Evolutionary conservation across 2,329 filamentous ascomycete genomes (phyloP).

Genomic region (Celoporthe dispersa): DNA sequence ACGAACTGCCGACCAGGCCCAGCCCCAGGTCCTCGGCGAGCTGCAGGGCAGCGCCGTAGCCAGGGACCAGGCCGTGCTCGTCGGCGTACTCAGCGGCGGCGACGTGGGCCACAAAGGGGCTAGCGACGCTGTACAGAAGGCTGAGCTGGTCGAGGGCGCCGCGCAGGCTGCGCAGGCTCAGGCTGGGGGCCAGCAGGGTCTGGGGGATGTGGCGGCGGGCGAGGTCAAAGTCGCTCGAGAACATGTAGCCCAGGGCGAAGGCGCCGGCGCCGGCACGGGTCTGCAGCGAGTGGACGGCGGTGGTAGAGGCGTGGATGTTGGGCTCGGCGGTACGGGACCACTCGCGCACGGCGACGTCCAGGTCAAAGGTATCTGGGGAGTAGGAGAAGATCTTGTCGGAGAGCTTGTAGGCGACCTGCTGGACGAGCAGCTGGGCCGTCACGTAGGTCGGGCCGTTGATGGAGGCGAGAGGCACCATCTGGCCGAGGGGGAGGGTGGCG

Average conservation of each 20-base stretch:
- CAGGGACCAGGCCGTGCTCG: conserved; percentile 74
- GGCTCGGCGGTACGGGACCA: conserved; percentile 73
- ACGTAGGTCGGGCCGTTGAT: conserved; percentile 90
- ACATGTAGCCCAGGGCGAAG: conserved; percentile 94
- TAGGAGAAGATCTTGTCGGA: conserved; percentile 98
- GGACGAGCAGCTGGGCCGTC: conserved; percentile 89
- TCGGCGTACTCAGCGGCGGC: conserved; percentile 85
- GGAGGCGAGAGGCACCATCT: conserved; percentile 56
- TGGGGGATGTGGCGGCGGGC: conserved; percentile 91
- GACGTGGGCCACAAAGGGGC: conserved; percentile 90
- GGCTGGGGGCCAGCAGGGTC: conserved; percentile 83
- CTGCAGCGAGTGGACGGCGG: conserved; percentile 79
- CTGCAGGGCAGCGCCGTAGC: conserved; percentile 81
- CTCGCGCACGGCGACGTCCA: conserved; percentile 79
- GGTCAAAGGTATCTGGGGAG: conserved; percentile 89
- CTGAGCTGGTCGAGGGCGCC: conserved; percentile 89
- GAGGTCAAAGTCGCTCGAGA: conserved; percentile 94
- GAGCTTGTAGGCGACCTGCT: conserved; percentile 93
- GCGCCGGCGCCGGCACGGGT: conserved; percentile 87
- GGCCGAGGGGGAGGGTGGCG: conserved; percentile 61
- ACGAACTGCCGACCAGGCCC: conserved; percentile 82
- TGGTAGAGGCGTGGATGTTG: conserved; percentile 83
- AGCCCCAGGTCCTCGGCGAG: conserved; percentile 89
- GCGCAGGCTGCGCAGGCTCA: conserved; percentile 79
- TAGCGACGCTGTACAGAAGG: conserved; percentile 87